Percentiles rank a stretch among this genome's conserved stretches.
These are phyloP conservation scores for Penicillium flavigenum DNA, from an alignment of 495 filamentous ascomycete species.

Conservation along the genomic window DNA sequence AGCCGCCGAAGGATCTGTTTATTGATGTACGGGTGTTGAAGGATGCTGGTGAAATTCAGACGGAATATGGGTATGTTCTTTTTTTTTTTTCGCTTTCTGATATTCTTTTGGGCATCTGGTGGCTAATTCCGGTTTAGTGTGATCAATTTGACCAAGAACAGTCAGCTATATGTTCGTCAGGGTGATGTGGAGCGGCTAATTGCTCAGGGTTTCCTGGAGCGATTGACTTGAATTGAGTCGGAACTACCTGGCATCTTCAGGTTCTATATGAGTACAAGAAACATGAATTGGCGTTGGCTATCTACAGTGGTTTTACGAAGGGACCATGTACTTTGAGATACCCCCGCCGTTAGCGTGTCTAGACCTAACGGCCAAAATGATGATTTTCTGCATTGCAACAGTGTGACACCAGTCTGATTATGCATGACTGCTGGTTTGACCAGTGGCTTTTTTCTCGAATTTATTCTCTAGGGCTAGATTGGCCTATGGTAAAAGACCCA, in stretches of 20 bases:
- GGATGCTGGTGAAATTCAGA: constrained; percentile 98
- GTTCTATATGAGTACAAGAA: constrained; percentile 1
- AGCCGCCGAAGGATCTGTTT: constrained; percentile 92
- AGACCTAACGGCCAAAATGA: constrained; percentile 8
- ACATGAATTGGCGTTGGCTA: constrained; percentile 17
- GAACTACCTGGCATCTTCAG: background rate
- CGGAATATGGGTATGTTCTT: constrained; percentile 83
- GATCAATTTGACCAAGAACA: constrained; percentile 96
- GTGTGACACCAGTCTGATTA: background rate
- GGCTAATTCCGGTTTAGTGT: constrained; percentile 53
- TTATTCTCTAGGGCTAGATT: background rate
- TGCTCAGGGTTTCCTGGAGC: constrained; percentile 94
- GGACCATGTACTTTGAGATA: constrained; percentile 14
- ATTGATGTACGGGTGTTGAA: constrained; percentile 96
- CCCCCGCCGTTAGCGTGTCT: constrained; percentile 10
- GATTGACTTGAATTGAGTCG: constrained; percentile 65
- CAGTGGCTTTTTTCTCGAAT: background rate
- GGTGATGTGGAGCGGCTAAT: constrained; percentile 96
- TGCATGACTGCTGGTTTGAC: background rate
- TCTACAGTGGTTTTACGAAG: constrained; percentile 9
- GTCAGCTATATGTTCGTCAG: constrained; percentile 94
- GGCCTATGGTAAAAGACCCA: background rate
- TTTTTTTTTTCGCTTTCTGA: background rate
- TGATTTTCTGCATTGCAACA: constrained; percentile 10
- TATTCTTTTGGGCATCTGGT: constrained; percentile 4